Evolutionary conservation across 2,329 filamentous ascomycete genomes (phyloP), one percentile per base, ranked within the genome.

Genomic region (Colletotrichum sp.): DNA sequence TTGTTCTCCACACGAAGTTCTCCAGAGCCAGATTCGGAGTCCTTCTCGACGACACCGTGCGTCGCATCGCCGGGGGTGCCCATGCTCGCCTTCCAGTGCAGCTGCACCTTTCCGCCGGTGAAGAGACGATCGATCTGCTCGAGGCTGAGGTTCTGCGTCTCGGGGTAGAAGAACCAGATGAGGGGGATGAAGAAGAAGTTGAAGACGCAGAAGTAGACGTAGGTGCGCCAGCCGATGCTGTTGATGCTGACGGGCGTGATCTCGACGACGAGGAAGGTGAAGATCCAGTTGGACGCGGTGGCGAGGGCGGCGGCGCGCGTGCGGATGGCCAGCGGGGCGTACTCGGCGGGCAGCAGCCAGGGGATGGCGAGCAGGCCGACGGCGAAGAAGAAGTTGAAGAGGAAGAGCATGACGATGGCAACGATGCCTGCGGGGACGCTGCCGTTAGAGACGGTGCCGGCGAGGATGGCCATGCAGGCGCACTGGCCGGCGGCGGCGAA

Each of bases 131-230:
- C 87, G 65, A 90, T 86, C 79, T 90, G 87, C 79, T 90, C 89
- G 1, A 90, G 84, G 26, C 85, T 85, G 9, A 89, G 80, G 0
- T 85, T 84, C 34, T 86, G 86, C 0, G 88, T 90, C 77, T 90
- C 88, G 1, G 87, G 87, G 77, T 87, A 89, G 79, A 87, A 86
- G 78, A 87, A 86, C 78, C 85, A 89, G 13, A 89, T 85, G 73
- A 87, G 82, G 1, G 86, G 86, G 18, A 88, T 83, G 72, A 84
- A 84, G 55, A 75, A 71, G 43, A 82, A 79, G 77, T 86, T 85
- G 78, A 85, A 83, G 74, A 84, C 79, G 57, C 81, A 80, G 72
- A 85, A 86, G 66, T 85, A 83, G 65, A 85, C 77, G 74, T 85
- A 87, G 15, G 84, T 85, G 71, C 80, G 80, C 81, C 82, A 85